Evolutionary conservation across 371 early-diverging fungal genomes (phyloP), one percentile per base, ranked within the genome.

Genomic region (Saksenaea oblongispora): DNA sequence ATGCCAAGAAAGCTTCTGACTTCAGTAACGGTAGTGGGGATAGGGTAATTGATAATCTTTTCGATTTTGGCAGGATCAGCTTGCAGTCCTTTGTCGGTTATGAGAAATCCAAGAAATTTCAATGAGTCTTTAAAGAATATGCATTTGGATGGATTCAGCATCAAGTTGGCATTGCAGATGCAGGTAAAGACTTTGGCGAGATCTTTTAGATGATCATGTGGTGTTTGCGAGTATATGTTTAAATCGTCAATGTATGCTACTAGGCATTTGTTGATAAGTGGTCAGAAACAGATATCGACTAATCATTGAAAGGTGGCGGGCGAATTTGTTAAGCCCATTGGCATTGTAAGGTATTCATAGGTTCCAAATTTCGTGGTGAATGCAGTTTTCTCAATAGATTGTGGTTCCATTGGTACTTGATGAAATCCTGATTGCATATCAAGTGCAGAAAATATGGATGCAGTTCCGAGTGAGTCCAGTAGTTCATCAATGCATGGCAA

Each of bases 1-100:
- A 84, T 66, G 0, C 89, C 88, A 0, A 86, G 64, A 64, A 89
- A 86, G 1, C 56, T 59, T 54, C 73, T 73, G 0, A 89, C 41
- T 10, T 86, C 70, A 3, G 64, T 69, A 0, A 73, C 66, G 18
- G 37, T 51, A 0, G 3, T 59, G 0, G 82, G 86, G 0, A 36
- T n/a, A 2, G 67, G 73, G 73, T 78, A 76, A 18, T 76, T 58
- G 0, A 56, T n/a, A 3, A 92, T 70, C 5, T 69, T 65, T 10
- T 58, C 39, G 0, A 86, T 61, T 41, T 76, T 76, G 8, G 37
- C 39, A 0, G 73, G 71, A 39, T 84, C 78, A 27, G 73, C 67
- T 0, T 34, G 4, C 0, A 84, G 61, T 1, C 78, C 72, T 0
- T 58, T 28, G 24, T 54, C 13, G 28, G 59, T 37, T 27, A 86